Conservation (phyloP, 2,329 filamentous ascomycete species). For the Pseudocercospora musae region DNA sequence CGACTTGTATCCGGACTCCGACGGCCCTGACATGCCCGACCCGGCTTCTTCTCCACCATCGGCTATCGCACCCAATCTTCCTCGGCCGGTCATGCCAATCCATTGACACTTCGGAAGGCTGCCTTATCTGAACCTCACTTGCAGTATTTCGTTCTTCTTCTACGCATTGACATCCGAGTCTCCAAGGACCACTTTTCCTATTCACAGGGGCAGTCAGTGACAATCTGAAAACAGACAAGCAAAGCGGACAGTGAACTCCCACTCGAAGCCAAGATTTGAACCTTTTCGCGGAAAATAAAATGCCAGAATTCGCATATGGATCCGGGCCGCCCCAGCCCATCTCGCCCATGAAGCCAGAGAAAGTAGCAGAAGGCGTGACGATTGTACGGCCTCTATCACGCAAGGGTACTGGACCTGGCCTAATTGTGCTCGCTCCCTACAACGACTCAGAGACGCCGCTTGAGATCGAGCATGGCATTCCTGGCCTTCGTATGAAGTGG, state of each 20-base stretch:
- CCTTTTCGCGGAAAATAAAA: neutral
- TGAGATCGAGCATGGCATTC: slow-evolving; percentile 26
- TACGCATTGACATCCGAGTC: neutral
- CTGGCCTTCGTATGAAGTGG: slow-evolving; percentile 54
- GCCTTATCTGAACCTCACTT: slow-evolving; percentile 1
- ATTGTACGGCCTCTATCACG: slow-evolving; percentile 21
- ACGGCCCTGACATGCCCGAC: neutral
- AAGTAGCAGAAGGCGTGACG: slow-evolving; percentile 20
- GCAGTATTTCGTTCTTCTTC: neutral
- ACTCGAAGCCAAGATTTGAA: neutral
- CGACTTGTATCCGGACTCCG: neutral
- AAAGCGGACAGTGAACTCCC: neutral
- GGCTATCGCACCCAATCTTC: slow-evolving; percentile 1
- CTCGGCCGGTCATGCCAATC: neutral
- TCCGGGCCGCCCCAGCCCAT: slow-evolving; percentile 21
- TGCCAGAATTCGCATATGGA: slow-evolving; percentile 25
- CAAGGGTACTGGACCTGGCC: slow-evolving; percentile 23
- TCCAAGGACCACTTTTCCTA: neutral
- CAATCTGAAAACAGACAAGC: neutral
- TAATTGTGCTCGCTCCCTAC: slow-evolving; percentile 21
- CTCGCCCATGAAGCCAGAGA: slow-evolving; percentile 18
- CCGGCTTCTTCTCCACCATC: neutral
- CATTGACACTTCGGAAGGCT: neutral
- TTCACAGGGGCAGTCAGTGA: neutral
- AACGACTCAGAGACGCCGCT: slow-evolving; percentile 13